A percentile compares a stretch with the other conserved stretches of the same genome.
Evolutionary conservation across 208 protist species (phyloP).

Genomic region (Trypanosoma conorhini): DNA sequence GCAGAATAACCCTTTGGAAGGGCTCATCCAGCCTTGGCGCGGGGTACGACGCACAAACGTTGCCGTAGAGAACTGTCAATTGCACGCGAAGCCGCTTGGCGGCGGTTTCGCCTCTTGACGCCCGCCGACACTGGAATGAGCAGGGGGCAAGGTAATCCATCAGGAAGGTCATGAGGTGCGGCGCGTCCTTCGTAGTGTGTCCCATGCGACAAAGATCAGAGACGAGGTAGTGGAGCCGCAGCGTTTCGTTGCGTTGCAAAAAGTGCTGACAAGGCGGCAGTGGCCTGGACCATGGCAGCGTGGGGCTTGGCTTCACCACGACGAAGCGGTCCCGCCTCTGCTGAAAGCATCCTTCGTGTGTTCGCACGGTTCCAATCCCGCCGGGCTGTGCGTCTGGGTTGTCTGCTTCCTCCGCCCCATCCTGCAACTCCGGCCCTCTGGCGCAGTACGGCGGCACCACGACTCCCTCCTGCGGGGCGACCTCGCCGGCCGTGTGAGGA

Average conservation of each 20-base stretch:
- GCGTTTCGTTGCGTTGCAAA: conserved; percentile 16
- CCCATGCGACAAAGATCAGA: conserved; percentile 30
- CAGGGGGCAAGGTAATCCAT: conserved; percentile 26
- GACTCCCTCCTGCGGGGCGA: background rate
- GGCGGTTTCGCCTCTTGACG: background rate
- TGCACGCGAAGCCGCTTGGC: conserved; percentile 8
- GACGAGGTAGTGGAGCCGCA: conserved; percentile 17
- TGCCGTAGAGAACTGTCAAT: conserved; percentile 24
- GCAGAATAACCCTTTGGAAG: conserved; percentile 14
- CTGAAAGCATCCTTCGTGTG: conserved; percentile 23
- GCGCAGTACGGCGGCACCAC: background rate
- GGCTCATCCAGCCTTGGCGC: background rate
- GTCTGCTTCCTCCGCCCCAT: background rate
- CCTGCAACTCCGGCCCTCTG: background rate
- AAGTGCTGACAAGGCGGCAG: conserved; percentile 16
- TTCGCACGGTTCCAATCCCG: conserved; percentile 14
- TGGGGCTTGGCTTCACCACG: conserved; percentile 5
- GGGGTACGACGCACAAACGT: conserved; percentile 16
- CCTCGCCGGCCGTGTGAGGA: background rate
- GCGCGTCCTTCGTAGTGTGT: conserved; percentile 32
- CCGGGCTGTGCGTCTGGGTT: conserved; percentile 8
- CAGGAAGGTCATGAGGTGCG: conserved; percentile 22
- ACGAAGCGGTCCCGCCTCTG: conserved; percentile 16
- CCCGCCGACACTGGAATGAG: background rate
- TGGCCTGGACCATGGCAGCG: background rate